Percentiles rank a stretch among this genome's conserved stretches.
Conservation (phyloP, 805 yeast species). For the Wickerhamiella siamensis region DNA sequence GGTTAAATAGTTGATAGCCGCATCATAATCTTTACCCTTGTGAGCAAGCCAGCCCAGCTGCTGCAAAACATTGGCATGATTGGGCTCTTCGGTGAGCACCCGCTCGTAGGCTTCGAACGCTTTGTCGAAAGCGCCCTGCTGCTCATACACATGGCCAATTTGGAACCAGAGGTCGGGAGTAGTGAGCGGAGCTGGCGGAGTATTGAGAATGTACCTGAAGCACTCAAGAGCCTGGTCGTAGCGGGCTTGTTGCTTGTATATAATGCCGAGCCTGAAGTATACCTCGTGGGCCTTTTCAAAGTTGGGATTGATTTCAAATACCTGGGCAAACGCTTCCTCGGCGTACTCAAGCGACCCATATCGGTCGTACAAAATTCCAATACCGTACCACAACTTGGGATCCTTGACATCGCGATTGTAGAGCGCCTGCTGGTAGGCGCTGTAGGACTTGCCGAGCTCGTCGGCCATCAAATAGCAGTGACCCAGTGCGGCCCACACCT, state of each 20-base stretch:
- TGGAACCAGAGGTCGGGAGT: conserved; percentile 98
- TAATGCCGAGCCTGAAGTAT: conserved; percentile 89
- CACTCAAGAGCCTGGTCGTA: conserved; percentile 81
- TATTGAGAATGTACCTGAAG: conserved; percentile 75
- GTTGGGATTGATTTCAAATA: conserved; percentile 86
- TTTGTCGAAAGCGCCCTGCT: conserved; percentile 76
- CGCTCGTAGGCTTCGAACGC: conserved; percentile 94
- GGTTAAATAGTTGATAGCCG: conserved; percentile 66
- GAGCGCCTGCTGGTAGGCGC: conserved; percentile 92
- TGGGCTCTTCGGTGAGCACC: conserved; percentile 76
- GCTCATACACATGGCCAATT: conserved; percentile 90
- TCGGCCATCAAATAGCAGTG: conserved; percentile 96
- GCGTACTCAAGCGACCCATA: conserved; percentile 95
- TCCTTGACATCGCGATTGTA: conserved; percentile 88
- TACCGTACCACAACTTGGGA: conserved; percentile 97
- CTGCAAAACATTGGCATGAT: conserved; percentile 90
- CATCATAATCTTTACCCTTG: conserved; percentile 52
- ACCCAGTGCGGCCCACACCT: conserved; percentile 88
- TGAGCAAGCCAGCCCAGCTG: conserved; percentile 93
- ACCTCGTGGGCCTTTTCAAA: conserved; percentile 95
- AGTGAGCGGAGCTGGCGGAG: conserved; percentile 91
- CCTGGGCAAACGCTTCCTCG: conserved; percentile 95
- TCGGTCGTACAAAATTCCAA: conserved; percentile 89
- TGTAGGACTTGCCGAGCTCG: conserved; percentile 87
- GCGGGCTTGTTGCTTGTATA: conserved; percentile 88